Conservation (phyloP, 768 basidiomycete species). For the Auricularia sp. region DNA sequence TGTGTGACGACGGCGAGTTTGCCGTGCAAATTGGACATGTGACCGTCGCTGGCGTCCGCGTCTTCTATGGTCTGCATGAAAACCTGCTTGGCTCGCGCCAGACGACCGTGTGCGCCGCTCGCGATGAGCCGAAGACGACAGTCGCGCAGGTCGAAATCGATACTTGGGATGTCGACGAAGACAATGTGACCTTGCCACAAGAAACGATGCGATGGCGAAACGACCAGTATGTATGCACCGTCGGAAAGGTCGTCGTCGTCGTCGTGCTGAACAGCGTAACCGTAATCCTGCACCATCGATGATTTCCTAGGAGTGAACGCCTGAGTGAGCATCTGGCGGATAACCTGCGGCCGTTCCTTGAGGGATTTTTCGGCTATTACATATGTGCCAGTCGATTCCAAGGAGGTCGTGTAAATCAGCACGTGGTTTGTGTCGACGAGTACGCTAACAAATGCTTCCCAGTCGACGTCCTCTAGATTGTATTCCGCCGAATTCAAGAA, state of each 20-base stretch:
- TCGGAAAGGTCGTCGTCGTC: conserved; percentile 42
- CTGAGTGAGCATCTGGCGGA: conserved; percentile 71
- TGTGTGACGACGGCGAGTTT: conserved; percentile 52
- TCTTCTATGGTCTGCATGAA: conserved; percentile 61
- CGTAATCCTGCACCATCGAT: conserved; percentile 29
- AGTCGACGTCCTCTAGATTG: conserved; percentile 57
- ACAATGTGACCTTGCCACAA: conserved; percentile 88
- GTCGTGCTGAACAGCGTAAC: conserved; percentile 11
- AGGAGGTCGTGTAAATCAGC: conserved; percentile 80
- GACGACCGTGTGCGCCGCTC: conserved; percentile 72
- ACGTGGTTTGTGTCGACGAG: conserved; percentile 83
- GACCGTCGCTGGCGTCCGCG: conserved; percentile 48
- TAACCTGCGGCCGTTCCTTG: conserved; percentile 62
- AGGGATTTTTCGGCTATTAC: conserved; percentile 75
- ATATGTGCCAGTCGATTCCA: conserved; percentile 88
- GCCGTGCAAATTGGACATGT: conserved; percentile 31
- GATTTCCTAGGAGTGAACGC: conserved; percentile 58
- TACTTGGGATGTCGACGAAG: conserved; percentile 59
- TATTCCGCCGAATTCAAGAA: conserved; percentile 95
- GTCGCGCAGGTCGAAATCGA: conserved; percentile 78
- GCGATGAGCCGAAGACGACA: conserved; percentile 87
- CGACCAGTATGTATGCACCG: conserved; percentile 67
- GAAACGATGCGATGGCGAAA: conserved; percentile 80
- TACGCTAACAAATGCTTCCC: conserved; percentile 70
- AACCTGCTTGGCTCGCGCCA: conserved; percentile 65